phyloP scores from a whole-genome alignment of 805 yeast species.

The Phaffomyces thermotolerans region DNA sequence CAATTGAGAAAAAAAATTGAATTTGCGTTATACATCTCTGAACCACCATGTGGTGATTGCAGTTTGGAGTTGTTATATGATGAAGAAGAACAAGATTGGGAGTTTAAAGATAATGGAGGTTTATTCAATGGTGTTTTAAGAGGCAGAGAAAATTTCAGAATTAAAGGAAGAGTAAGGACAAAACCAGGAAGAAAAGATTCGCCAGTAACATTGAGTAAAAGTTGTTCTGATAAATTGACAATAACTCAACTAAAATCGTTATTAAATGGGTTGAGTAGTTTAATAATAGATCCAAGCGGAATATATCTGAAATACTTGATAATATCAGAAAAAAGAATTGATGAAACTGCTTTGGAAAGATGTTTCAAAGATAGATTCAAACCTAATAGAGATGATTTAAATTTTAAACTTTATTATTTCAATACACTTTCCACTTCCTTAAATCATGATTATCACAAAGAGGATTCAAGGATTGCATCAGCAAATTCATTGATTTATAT shows the following conservation, averaged over 20 bases:
- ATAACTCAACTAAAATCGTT: conserved; percentile 53
- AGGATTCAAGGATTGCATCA: conserved; percentile 11
- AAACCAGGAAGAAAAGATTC: conserved; percentile 92
- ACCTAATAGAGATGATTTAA: neutral
- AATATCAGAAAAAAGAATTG: conserved; percentile 30
- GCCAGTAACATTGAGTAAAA: conserved; percentile 61
- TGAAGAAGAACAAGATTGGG: conserved; percentile 20
- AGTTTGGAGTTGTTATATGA: conserved; percentile 45
- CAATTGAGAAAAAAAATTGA: conserved; percentile 30
- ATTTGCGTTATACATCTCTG: conserved; percentile 60
- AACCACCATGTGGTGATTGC: conserved; percentile 88
- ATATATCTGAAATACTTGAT: conserved; percentile 43
- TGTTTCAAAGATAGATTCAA: conserved; percentile 15
- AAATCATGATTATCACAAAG: conserved; percentile 12
- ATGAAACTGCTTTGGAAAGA: conserved; percentile 9
- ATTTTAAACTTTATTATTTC: neutral
- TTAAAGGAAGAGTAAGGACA: conserved; percentile 68
- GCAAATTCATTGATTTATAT: conserved; percentile 25
- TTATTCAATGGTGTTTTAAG: conserved; percentile 30
- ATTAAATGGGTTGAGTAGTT: conserved; percentile 38
- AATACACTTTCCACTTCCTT: conserved; percentile 3
- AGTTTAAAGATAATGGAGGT: conserved; percentile 5
- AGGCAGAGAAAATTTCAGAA: conserved; percentile 56
- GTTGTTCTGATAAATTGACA: conserved; percentile 83
- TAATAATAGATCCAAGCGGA: conserved; percentile 26